Evolutionary conservation across 1,284 basidiomycete genomes (phyloP), one percentile per base, ranked within the genome.

Genomic region (Malassezia japonica): DNA sequence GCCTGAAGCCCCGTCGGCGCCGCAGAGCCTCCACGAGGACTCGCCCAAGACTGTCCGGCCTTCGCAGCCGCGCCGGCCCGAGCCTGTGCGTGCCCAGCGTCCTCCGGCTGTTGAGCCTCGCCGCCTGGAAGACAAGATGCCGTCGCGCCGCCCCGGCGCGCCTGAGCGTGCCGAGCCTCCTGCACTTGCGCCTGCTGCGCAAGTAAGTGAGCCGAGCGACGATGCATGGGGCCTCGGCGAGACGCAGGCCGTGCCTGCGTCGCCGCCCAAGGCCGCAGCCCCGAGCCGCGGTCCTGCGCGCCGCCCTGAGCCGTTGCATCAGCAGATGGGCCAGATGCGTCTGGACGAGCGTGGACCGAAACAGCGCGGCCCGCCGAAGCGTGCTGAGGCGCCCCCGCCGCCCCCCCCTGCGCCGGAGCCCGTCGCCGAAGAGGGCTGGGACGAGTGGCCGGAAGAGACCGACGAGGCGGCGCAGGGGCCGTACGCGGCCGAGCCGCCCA

Each of bases 161-260:
- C 16, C 6, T 20, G 18, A 7, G n/a, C 38, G 3, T n/a, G 16
- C 5, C 1, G 38, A 20, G 16, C 15, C 38, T 8, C 15, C 18
- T 6, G 21, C 1, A 10, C 36, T 42, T 39, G 45, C 36, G 27
- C 35, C 35, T 23, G 34, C 36, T 20, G 45, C 45, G n/a, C 36
- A 39, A 2, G 45, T 38, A 20, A 15, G 21, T 15, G 44, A 40
- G 34, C 28, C n/a, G 10, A 16, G 15, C 8, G 37, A 42, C 28
- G 28, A 42, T 21, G 40, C 28, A n/a, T 42, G 40, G 40, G 40
- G 40, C 25, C 24, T 25, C 27, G 40, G 40, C 23, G 40, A 42
- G 12, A 13, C n/a, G 6, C 6, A 40, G 23, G 38, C 24, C 2
- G 38, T 24, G 16, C 10, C 6, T 16, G 38, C 23, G 28, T 7